A percentile compares a stretch with the other conserved stretches of the same genome.
These are phyloP conservation scores for Vararia minispora DNA, from an alignment of 768 basidiomycete species.

Conservation along the genomic window DNA sequence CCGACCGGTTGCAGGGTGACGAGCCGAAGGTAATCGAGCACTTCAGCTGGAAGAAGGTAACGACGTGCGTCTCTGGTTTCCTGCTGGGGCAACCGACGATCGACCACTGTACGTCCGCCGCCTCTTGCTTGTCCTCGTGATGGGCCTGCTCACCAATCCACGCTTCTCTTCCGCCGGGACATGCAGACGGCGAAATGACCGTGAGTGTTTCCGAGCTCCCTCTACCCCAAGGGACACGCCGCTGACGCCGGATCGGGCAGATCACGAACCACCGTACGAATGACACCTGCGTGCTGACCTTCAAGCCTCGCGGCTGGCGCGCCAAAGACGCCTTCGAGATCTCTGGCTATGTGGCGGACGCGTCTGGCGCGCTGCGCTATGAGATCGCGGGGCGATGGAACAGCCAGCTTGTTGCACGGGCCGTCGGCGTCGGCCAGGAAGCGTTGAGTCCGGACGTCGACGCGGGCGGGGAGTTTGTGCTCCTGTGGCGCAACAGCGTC, in stretches of 20 bases:
- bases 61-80: constrained; percentile 84
- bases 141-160: constrained; percentile 66
- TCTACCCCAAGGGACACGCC: neutral
- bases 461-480: constrained; percentile 57
- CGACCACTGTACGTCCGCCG: constrained; percentile 33
- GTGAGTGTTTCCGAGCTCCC: constrained; percentile 34
- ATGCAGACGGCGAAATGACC: constrained; percentile 91
- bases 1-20: constrained; percentile 23
- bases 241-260: constrained; percentile 26
- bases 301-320: constrained; percentile 94
- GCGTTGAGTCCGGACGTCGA: constrained; percentile 64
- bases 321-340: constrained; percentile 90
- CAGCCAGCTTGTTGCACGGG: constrained; percentile 82
- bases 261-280: constrained; percentile 85
- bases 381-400: constrained; percentile 96
- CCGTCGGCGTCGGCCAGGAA: constrained; percentile 43
- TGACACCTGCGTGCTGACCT: constrained; percentile 80
- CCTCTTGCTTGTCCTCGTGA: neutral
- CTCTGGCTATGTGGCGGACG: constrained; percentile 69
- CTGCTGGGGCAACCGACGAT: constrained; percentile 68
- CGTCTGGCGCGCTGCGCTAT: constrained; percentile 53
- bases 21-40: constrained; percentile 76
- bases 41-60: constrained; percentile 94
- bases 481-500: constrained; percentile 88
- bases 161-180: too few relatives aligned